These are phyloP conservation scores for Biscogniauxia marginata DNA, from an alignment of 2,329 filamentous ascomycete species.

Conservation along the genomic window DNA sequence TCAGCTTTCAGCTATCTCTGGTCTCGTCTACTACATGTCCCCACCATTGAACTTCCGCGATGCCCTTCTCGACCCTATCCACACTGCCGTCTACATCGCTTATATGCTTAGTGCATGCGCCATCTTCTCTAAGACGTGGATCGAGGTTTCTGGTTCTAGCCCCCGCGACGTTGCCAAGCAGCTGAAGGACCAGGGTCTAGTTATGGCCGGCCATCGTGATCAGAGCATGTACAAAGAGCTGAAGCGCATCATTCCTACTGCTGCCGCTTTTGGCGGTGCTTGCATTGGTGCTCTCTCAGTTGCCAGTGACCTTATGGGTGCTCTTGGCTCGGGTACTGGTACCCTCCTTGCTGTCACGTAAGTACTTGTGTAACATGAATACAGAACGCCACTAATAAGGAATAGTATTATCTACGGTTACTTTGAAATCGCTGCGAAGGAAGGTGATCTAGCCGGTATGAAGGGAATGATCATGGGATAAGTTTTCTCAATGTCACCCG, in stretches of 20 bases:
- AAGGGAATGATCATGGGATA: conserved; percentile 72
- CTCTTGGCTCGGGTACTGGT: conserved; percentile 94
- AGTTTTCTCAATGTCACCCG: conserved; percentile 18
- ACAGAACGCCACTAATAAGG: conserved; percentile 27
- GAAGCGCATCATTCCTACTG: conserved; percentile 98
- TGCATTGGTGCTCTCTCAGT: conserved; percentile 98
- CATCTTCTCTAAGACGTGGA: conserved; percentile 99
- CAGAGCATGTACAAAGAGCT: conserved; percentile 99
- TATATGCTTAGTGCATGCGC: conserved; percentile 99
- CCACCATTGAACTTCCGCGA: conserved; percentile 97
- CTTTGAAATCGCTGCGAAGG: conserved; percentile 98
- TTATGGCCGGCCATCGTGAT: conserved; percentile 99
- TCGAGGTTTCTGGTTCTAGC: conserved; percentile 96
- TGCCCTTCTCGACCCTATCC: conserved; percentile 92
- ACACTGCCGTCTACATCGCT: conserved; percentile 90
- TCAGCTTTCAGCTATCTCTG: conserved; percentile 89
- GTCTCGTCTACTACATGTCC: conserved; percentile 99
- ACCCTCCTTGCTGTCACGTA: conserved; percentile 97
- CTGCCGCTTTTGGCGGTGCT: conserved; percentile 95
- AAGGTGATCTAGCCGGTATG: conserved; percentile 88
- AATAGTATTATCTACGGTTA: conserved; percentile 96
- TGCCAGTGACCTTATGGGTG: conserved; percentile 90
- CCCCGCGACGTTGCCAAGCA: conserved; percentile 98
- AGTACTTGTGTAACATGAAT: conserved; percentile 46
- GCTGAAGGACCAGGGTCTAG: conserved; percentile 98